Conservation (phyloP, 1,284 basidiomycete species). For the Ganoderma resinaceum region DNA sequence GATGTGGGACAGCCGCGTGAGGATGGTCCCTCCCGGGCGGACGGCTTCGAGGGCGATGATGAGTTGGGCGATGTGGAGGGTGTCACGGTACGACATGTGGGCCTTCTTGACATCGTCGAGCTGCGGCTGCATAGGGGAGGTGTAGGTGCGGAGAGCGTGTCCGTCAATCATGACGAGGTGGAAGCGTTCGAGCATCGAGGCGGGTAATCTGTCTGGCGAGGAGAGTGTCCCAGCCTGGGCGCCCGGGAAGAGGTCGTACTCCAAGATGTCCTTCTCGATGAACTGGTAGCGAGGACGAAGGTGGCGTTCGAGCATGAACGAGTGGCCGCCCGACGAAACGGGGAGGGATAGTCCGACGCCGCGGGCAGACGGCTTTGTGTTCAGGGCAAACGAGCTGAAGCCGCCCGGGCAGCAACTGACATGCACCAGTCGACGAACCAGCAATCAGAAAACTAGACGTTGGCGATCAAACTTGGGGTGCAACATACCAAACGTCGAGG, state of each 20-base stretch:
- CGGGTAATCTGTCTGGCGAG: slow-evolving; percentile 8
- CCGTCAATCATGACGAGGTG: slow-evolving; percentile 42
- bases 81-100: slow-evolving; percentile 28
- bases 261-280: slow-evolving; percentile 34
- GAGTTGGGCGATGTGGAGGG: slow-evolving; percentile 40
- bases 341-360: slow-evolving; percentile 39
- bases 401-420: slow-evolving; percentile 40
- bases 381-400: slow-evolving; percentile 38
- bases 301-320: slow-evolving; percentile 24
- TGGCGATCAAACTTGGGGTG: neutral
- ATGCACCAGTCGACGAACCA: neutral
- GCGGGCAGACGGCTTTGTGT: slow-evolving; percentile 30
- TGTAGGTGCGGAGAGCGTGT: slow-evolving; percentile 36
- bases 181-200: slow-evolving; percentile 30
- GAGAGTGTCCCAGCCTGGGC: slow-evolving; percentile 1
- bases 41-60: slow-evolving; percentile 38
- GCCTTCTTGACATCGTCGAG: slow-evolving; percentile 1
- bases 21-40: slow-evolving; percentile 36
- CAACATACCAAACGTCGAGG: slow-evolving; percentile 37
- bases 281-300: slow-evolving; percentile 31
- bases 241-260: slow-evolving; percentile 28
- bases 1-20: slow-evolving; percentile 39
- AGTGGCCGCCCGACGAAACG: slow-evolving; percentile 35
- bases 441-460: neutral
- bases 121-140: neutral